Base-by-base conservation (phyloP, 2,329 filamentous ascomycete species). In the Cladosporium sp. region DNA sequence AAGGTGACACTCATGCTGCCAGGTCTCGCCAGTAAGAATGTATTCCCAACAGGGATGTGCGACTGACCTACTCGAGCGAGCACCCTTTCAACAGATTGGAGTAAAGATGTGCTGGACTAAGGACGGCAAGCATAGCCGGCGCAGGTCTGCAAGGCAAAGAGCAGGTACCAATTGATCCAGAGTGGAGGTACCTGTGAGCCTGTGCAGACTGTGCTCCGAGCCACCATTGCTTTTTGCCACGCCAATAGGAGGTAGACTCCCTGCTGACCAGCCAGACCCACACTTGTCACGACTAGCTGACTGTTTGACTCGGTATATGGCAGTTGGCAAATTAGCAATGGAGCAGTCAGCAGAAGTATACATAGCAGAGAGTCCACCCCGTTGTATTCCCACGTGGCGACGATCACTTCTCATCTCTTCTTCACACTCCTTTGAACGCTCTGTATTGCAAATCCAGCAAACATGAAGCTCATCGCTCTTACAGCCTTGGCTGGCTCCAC, bases 401-500 rank as follows among this genome's bases (percentile, higher is more conserved):
- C 7, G 16, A 26, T 13, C 21, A 26, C 16, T 46, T 3, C 7
- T 43, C 23, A 25, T 7, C 26, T 13, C 26, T 34, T 61, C 43
- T 14, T 51, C 26, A 59, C 58, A 23, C 28, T 61, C 58, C 13
- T 51, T 61, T 34, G 25, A 28, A 39, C 14, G 26, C 21, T 34
- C 30, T 13, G n/a, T 28, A 32, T n/a, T 30, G 30, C 10, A 30
- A 14, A 1, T 5, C 10, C 28, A 3, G 49, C 32, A 36, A 54
- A 21, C 28, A 65, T 65, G 63, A 65, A 65, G 46, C 43, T 59
- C 30, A 13, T 26, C 21, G 25, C 39, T n/a, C 21, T 65, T 32
- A 54, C 63, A 14, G 54, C 56, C 16, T 43, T 65, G 18, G 54
- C 58, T 26, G 43, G 53, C 56, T 58, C 62, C 28, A 28, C 62